Base-by-base conservation (phyloP, 2,329 filamentous ascomycete genomes). In the Penicillium fuscoglaucum region DNA sequence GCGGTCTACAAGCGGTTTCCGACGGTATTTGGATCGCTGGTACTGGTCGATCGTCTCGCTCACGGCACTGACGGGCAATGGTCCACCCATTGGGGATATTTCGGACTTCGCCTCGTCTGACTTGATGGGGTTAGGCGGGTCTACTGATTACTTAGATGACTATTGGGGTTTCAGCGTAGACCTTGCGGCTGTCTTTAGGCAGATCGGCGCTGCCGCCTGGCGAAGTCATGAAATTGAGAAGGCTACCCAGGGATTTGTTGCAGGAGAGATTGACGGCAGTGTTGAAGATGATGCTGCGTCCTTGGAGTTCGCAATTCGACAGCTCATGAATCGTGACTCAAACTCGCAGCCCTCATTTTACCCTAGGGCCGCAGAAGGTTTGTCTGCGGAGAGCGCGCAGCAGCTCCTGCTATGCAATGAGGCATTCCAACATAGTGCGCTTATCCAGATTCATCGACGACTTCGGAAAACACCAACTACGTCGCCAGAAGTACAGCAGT, bases 161-260 rank as follows among this genome's bases (percentile, higher is more conserved):
- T 78, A 78, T 59, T 77, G 74, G 69, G 76, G 76, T 0, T 78
- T 77, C 58, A 76, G 76, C 4, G 70, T 76, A 1, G 69, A 74
- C 44, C 60, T 78, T 21, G 70, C 76, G 1, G 66, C 69, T 28
- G 68, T 77, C 17, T 77, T 78, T 55, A 70, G 74, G 13, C 66
- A 68, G 43, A 78, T 78, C 28, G 76, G 76, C 8, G 70, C 70
- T 12, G 72, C 70, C 21, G 71, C 72, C 15, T 73, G 71, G 70
- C 67, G 71, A 35, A 68, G 60, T 15, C 68, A 69, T 40, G 68
- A 68, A 47, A 51, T 50, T 7, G 58, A 57, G 31, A 58, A 58
- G 17, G 53, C 53, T 6, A 31, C 35, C 3, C 55, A 57, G 12
- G 59, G 52, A 6, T 60, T 65, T 15, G 52, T 63, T 15, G 61